These are phyloP conservation scores for Ogataea hybrid DNA, from an alignment of 1,139 yeast species.

Conservation along the genomic window DNA sequence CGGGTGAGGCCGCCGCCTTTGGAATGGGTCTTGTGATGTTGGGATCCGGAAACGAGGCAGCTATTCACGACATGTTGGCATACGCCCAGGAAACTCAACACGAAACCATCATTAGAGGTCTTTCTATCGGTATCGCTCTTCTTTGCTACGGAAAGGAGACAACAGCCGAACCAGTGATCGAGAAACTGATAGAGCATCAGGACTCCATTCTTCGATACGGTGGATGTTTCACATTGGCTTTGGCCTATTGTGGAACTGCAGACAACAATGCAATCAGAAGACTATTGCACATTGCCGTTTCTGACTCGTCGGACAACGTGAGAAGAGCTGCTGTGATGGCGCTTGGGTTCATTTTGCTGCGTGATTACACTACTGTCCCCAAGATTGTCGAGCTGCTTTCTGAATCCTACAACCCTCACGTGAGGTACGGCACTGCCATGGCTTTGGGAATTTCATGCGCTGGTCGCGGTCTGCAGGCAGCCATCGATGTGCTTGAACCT, in stretches of 20 bases:
- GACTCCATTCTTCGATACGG: conserved; percentile 90
- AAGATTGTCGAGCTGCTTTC: conserved; percentile 90
- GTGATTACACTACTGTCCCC: conserved; percentile 93
- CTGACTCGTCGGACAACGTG: conserved; percentile 95
- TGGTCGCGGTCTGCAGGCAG: conserved; percentile 86
- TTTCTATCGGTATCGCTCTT: conserved; percentile 86
- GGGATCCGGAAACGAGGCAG: conserved; percentile 80
- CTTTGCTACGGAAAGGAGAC: conserved; percentile 85
- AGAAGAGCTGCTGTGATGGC: conserved; percentile 95
- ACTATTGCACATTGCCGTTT: conserved; percentile 88
- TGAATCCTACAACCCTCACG: conserved; percentile 97
- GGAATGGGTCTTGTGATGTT: conserved; percentile 97
- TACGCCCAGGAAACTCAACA: conserved; percentile 97
- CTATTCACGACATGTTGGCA: conserved; percentile 78
- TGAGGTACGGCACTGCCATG: conserved; percentile 96
- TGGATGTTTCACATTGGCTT: conserved; percentile 90
- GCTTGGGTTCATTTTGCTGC: conserved; percentile 87
- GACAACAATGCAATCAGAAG: conserved; percentile 83
- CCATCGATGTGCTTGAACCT: conserved; percentile 90
- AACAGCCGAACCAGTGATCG: conserved; percentile 71
- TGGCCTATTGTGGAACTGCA: conserved; percentile 97
- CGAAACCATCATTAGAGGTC: conserved; percentile 89
- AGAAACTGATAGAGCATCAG: conserved; percentile 67
- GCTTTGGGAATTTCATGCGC: conserved; percentile 98
- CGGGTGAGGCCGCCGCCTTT: conserved; percentile 96